Percentiles rank a stretch among this genome's conserved stretches.
Conservation (phyloP, 2,329 filamentous ascomycete genomes). For the Apiospora kogelbergensis region DNA sequence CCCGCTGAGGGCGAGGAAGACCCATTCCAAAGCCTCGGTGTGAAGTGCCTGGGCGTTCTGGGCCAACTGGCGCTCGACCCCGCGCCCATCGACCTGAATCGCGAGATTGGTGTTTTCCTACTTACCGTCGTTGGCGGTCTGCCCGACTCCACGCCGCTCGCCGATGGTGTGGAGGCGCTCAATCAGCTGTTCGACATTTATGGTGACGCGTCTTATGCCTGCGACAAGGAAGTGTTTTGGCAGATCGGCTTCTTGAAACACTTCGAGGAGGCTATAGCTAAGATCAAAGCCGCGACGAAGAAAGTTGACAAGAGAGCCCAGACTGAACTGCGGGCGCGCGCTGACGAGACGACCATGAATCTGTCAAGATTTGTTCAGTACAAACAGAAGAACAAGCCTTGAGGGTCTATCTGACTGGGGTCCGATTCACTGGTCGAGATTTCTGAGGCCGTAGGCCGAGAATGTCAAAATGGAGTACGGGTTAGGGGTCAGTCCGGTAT, state of each 20-base stretch:
- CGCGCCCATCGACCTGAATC: slow-evolving; percentile 54
- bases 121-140: slow-evolving; percentile 52
- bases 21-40: slow-evolving; percentile 61
- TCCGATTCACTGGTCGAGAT: neutral
- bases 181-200: slow-evolving; percentile 70
- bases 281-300: slow-evolving; percentile 57
- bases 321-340: slow-evolving; percentile 55
- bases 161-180: slow-evolving; percentile 62
- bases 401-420: neutral
- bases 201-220: slow-evolving; percentile 57
- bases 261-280: slow-evolving; percentile 54
- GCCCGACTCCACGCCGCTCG: slow-evolving; percentile 49
- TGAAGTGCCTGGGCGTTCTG: slow-evolving; percentile 67
- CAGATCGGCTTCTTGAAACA: slow-evolving; percentile 58
- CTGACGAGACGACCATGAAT: slow-evolving; percentile 63
- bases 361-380: slow-evolving; percentile 62
- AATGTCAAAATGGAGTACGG: neutral
- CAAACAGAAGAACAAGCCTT: slow-evolving; percentile 56
- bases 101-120: slow-evolving; percentile 64
- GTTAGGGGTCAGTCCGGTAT: neutral
- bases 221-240: slow-evolving; percentile 66
- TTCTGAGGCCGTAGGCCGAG: neutral
- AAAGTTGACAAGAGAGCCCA: slow-evolving; percentile 59
- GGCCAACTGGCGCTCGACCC: slow-evolving; percentile 61
- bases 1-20: slow-evolving; percentile 40